Conservation (phyloP, 768 basidiomycete species). For the Termitomyces sp. region DNA sequence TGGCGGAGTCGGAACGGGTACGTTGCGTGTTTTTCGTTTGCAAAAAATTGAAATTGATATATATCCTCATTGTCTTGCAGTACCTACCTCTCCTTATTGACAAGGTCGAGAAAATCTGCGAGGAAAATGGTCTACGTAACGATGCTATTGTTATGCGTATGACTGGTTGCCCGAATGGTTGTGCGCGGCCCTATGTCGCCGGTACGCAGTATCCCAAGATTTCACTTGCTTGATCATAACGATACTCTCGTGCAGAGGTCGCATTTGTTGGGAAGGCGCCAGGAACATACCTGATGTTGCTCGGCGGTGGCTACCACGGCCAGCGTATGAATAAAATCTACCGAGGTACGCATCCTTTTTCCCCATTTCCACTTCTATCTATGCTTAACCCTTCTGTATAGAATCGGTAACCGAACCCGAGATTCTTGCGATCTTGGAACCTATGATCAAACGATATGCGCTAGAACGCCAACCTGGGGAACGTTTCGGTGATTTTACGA, state of each 20-base stretch:
- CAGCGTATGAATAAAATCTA: conserved; percentile 96
- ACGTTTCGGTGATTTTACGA: conserved; percentile 92
- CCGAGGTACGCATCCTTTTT: conserved; percentile 45
- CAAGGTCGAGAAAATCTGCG: conserved; percentile 93
- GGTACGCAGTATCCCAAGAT: conserved; percentile 31
- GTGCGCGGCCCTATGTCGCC: conserved; percentile 89
- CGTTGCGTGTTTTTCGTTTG: conserved; percentile 12
- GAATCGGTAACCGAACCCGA: conserved; percentile 89
- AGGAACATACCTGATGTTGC: conserved; percentile 87
- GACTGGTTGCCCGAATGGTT: conserved; percentile 96
- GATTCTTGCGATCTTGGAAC: conserved; percentile 80
- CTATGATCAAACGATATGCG: conserved; percentile 95
- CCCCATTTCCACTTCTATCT: background rate
- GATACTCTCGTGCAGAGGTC: conserved; percentile 51
- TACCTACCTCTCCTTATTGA: conserved; percentile 90
- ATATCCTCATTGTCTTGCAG: conserved; percentile 25
- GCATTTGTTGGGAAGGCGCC: conserved; percentile 97
- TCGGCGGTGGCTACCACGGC: conserved; percentile 93
- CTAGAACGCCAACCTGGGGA: conserved; percentile 83
- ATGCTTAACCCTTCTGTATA: conserved; percentile 17
- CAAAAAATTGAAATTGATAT: background rate
- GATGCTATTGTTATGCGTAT: conserved; percentile 98
- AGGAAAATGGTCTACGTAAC: conserved; percentile 87
- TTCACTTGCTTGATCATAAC: background rate
- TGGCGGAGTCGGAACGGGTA: conserved; percentile 52